A percentile compares a stretch with the other conserved stretches of the same genome.
Conservation (phyloP, 257 asterid genomes). For the Fraxinus anomala region DNA sequence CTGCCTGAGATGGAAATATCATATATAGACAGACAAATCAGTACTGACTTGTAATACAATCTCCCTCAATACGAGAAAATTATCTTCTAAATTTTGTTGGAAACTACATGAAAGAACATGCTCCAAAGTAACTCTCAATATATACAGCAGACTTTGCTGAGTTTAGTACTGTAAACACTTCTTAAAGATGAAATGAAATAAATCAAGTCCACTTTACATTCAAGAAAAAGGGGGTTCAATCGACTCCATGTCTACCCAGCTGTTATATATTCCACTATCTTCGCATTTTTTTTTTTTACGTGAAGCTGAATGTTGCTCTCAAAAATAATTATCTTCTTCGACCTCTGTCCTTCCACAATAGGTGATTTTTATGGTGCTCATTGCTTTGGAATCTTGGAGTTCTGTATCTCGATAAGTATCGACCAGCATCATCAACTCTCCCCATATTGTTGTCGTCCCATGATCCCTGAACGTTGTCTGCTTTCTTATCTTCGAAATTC, state of each 20-base stretch:
- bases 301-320: constrained; percentile 3
- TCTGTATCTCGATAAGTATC: constrained; percentile 21
- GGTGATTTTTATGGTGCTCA: constrained; percentile 10
- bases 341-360: constrained; percentile 25
- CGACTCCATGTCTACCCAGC: constrained; percentile 23
- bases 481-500: constrained; percentile 14
- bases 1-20: neutral
- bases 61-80: constrained; percentile 12
- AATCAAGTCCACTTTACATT: constrained; percentile 7
- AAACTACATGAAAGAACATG: neutral
- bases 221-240: neutral
- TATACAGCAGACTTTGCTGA: constrained; percentile 1
- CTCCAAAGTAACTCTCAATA: constrained; percentile 15
- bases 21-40: neutral
- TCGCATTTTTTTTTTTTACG: neutral
- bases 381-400: constrained; percentile 23
- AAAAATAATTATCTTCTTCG: constrained; percentile 17
- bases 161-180: neutral
- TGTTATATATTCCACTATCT: too few relatives aligned
- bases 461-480: constrained; percentile 25
- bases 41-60: neutral
- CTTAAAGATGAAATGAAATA: constrained; percentile 5
- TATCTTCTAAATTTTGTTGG: constrained; percentile 1
- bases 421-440: constrained; percentile 21
- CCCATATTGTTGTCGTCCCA: constrained; percentile 1